Conservation (phyloP, 805 yeast genomes). For the Schwanniomyces yamadae region DNA sequence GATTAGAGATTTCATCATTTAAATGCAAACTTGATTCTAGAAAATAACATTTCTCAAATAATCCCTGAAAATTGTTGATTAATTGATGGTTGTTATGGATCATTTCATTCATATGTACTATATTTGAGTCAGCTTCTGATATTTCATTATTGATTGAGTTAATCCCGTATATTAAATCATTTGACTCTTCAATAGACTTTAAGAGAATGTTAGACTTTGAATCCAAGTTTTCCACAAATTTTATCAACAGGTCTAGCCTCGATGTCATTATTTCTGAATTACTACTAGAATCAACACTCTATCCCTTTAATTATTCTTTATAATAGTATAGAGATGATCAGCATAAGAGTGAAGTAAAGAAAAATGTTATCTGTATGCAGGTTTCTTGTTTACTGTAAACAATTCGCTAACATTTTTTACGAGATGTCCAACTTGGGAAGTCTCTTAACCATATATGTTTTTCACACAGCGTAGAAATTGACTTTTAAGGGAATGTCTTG, state of each 20-base stretch:
- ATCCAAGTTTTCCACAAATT: slow-evolving; percentile 32
- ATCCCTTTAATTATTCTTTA: no score
- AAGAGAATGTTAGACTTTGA: slow-evolving; percentile 24
- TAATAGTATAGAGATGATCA: no score
- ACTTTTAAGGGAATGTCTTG: no score
- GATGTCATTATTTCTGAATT: slow-evolving; percentile 12
- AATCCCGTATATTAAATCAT: slow-evolving; percentile 21
- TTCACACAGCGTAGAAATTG: no score
- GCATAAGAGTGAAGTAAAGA: no score
- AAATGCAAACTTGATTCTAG: slow-evolving; percentile 32
- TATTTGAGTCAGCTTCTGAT: slow-evolving; percentile 24
- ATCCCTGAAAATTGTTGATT: slow-evolving; percentile 25
- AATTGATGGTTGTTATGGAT: slow-evolving; percentile 21
- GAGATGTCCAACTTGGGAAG: no score
- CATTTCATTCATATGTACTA: slow-evolving; percentile 26
- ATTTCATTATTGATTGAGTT: slow-evolving; percentile 18
- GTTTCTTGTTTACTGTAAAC: no score
- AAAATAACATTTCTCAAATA: slow-evolving; percentile 30
- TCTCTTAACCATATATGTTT: no score
- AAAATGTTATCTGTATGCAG: no score
- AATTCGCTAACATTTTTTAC: no score
- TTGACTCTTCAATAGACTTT: slow-evolving; percentile 21
- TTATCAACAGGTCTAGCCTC: slow-evolving; percentile 29
- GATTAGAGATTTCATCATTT: slow-evolving; percentile 34
- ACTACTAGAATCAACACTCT: no score